Evolutionary conservation across 176 grass and related monocot genomes (phyloP).

Genomic region (Miscanthus lutarioriparius): DNA sequence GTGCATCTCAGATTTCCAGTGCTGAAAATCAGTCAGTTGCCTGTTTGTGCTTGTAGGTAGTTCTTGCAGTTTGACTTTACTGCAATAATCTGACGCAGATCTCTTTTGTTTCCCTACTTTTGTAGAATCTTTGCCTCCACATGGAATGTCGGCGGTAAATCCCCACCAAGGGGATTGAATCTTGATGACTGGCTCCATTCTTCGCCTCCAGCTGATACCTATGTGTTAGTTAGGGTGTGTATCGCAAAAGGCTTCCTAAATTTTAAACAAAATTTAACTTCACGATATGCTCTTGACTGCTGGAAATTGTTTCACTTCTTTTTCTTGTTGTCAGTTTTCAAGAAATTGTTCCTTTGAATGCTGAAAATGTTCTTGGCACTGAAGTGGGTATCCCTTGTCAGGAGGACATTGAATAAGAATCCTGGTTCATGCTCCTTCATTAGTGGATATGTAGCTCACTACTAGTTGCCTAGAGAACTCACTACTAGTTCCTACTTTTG

Average conservation of each 20-base stretch:
- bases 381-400: slow-evolving; percentile 95
- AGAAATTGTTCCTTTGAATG: slow-evolving; percentile 97
- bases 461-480: too few species aligned
- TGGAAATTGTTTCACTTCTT: not conserved
- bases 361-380: slow-evolving; percentile 89
- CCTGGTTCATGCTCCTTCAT: slow-evolving; percentile 46
- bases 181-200: slow-evolving; percentile 95
- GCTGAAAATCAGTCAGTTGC: not conserved
- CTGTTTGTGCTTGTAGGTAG: not conserved
- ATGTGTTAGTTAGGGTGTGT: slow-evolving; percentile 90
- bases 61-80: slow-evolving; percentile 5
- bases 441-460: too few species aligned
- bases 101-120: not conserved
- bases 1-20: not conserved
- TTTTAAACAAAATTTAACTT: not conserved
- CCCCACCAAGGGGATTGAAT: slow-evolving; percentile 76
- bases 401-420: slow-evolving; percentile 69
- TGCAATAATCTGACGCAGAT: not conserved
- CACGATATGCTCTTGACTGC: not conserved
- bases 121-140: slow-evolving; percentile 88
- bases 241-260: not conserved
- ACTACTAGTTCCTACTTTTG: too few species aligned
- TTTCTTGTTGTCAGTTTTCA: slow-evolving; percentile 70
- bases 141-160: slow-evolving; percentile 97
- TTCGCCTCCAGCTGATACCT: slow-evolving; percentile 89